Evolutionary conservation across 306 rosid genomes (phyloP), one percentile per base, ranked within the genome.

Genomic region (Begonia peltatifolia): DNA sequence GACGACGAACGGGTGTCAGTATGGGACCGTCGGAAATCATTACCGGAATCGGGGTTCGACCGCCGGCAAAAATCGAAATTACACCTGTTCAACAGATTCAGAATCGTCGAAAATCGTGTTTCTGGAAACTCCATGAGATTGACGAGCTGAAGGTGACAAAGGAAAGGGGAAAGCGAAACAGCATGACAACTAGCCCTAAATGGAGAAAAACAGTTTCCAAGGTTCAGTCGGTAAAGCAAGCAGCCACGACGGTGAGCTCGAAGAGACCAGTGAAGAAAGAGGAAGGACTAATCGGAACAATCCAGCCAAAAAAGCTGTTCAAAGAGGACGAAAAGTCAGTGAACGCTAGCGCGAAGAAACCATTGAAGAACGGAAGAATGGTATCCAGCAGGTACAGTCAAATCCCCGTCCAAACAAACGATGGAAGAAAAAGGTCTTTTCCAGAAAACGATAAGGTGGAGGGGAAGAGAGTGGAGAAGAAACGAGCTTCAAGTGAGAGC

Each of bases 101-200:
- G 72, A 76, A n/a, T 65, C 95, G 95, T 47, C 65, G 94, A 55
- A 81, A 86, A 50, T 90, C 99, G 4, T 86, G 94, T 59, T 77
- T 75, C 52, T 77, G 87, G 81, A 83, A 83, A 53, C 79, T 79
- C 13, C 71, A 54, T 9, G 95, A 83, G 2, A 69, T 72, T 30
- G 76, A 66, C 41, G 88, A 85, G 22, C 66, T 56, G 46, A 66
- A 73, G 57, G 69, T 35, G 2, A 69, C 69, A 12, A 74, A 60
- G 13, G 79, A 76, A 57, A 73, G 81, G 60, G 69, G 84, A 18
- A 73, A 81, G 60, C 67, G 84, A 18, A 75, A 63, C 43, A 74
- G 76, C 25, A 9, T 55, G 70, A 84, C 80, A 44, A 49, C 77
- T 1, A 79, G 85, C 23, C 84, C 84, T 0, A 81, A 78, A 64